These are phyloP conservation scores for Populus simonii DNA, from an alignment of 345 rosid species.

Conservation along the genomic window DNA sequence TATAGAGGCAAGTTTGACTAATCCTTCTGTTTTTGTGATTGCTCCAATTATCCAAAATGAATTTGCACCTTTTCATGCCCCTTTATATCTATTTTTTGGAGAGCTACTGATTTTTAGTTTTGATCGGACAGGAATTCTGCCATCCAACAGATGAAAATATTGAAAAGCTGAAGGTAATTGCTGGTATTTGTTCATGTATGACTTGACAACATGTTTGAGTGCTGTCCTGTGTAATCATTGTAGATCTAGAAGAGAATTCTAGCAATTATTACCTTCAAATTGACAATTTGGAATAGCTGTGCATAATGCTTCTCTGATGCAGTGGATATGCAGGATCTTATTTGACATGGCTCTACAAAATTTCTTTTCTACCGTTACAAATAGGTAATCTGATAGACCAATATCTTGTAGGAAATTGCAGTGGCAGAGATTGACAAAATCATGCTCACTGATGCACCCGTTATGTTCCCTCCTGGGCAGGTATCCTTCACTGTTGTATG, in stretches of 20 bases:
- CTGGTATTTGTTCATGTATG: not conserved
- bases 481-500: conserved; percentile 27
- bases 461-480: conserved; percentile 92
- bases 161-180: conserved; percentile 60
- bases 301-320: not conserved
- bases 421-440: conserved; percentile 69
- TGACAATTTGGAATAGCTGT: not conserved
- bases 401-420: conserved; percentile 57
- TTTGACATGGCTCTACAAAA: not conserved
- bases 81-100: not conserved
- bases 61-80: not conserved
- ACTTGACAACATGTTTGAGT: not conserved
- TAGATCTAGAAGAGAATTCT: not conserved
- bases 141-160: conserved; percentile 50
- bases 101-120: conserved; percentile 14
- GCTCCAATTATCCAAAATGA: not conserved
- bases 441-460: conserved; percentile 93
- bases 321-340: not conserved
- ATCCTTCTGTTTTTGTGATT: not conserved
- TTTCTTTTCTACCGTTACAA: not conserved
- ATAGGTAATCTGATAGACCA: conserved; percentile 4
- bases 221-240: not conserved
- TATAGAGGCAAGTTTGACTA: conserved; percentile 54
- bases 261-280: not conserved
- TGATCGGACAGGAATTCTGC: conserved; percentile 52